Conservation (phyloP, 1,139 yeast species). For the Tardiomyces digboiensis region DNA sequence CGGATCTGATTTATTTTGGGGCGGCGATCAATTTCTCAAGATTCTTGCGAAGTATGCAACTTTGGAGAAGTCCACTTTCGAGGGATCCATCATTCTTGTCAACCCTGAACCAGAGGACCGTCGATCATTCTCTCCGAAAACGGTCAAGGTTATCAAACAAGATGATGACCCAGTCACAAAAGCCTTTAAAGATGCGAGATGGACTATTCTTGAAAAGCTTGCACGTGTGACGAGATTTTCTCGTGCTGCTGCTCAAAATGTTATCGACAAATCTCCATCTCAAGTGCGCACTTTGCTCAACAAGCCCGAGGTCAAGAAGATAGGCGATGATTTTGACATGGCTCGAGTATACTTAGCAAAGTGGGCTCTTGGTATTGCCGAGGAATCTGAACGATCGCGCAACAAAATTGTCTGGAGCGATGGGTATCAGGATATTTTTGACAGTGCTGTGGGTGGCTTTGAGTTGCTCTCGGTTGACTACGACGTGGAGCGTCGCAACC, state of each 20-base stretch:
- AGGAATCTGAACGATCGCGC: slow-evolving; percentile 76
- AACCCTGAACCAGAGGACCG: slow-evolving; percentile 77
- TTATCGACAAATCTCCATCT: slow-evolving; percentile 59
- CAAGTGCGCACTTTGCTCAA: slow-evolving; percentile 50
- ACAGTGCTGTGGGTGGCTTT: slow-evolving; percentile 56
- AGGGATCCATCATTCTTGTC: slow-evolving; percentile 60
- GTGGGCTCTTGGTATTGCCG: slow-evolving; percentile 95
- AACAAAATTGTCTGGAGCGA: slow-evolving; percentile 36
- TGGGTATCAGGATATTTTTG: slow-evolving; percentile 38
- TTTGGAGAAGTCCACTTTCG: slow-evolving; percentile 60
- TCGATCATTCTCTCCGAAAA: slow-evolving; percentile 58
- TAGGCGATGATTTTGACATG: slow-evolving; percentile 88
- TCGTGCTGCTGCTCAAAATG: slow-evolving; percentile 44
- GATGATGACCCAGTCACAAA: slow-evolving; percentile 18
- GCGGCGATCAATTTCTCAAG: slow-evolving; percentile 69
- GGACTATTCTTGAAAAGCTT: slow-evolving; percentile 78
- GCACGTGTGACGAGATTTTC: slow-evolving; percentile 75
- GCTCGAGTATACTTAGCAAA: slow-evolving; percentile 89
- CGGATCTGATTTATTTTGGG: slow-evolving; percentile 69
- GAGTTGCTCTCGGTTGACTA: slow-evolving; percentile 49
- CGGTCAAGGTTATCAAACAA: neutral
- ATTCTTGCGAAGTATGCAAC: slow-evolving; percentile 46
- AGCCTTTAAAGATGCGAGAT: slow-evolving; percentile 57
- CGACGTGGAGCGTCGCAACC: slow-evolving; percentile 56
- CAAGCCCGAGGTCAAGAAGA: slow-evolving; percentile 69